phyloP scores from a whole-genome alignment of 768 basidiomycete genomes.

The Pleurotus cornucopiae region DNA sequence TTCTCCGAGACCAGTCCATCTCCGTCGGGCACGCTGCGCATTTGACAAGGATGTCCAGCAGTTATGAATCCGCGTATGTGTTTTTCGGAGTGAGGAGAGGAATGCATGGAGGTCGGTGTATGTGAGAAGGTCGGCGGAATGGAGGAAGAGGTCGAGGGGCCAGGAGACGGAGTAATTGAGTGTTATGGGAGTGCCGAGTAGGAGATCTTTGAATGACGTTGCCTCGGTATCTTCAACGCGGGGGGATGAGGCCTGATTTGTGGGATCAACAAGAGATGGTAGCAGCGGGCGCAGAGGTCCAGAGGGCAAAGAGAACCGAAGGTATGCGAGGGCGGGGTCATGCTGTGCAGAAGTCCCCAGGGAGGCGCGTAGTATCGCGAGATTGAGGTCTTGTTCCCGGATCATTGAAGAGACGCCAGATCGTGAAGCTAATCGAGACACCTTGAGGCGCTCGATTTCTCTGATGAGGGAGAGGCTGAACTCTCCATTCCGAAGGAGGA shows the following conservation, averaged over 20 bases:
- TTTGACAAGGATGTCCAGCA: conserved; percentile 88
- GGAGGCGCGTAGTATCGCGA: conserved; percentile 82
- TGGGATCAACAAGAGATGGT: conserved; percentile 52
- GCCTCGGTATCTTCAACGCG: conserved; percentile 26
- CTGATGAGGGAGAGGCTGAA: conserved; percentile 80
- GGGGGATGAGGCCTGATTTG: conserved; percentile 28
- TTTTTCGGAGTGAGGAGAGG: conserved; percentile 79
- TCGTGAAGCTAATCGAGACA: conserved; percentile 68
- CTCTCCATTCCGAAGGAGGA: conserved; percentile 85
- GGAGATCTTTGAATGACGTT: conserved; percentile 63
- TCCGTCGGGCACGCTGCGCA: conserved; percentile 74
- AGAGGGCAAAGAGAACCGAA: conserved; percentile 74
- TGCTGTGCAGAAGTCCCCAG: conserved; percentile 86
- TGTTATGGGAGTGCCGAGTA: conserved; percentile 75
- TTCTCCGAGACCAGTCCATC: conserved; percentile 85
- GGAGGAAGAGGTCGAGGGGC: conserved; percentile 89
- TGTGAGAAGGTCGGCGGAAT: conserved; percentile 64
- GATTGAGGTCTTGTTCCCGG: conserved; percentile 85
- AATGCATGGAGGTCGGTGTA: conserved; percentile 81
- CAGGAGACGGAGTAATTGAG: conserved; percentile 73
- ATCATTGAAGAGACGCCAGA: conserved; percentile 71
- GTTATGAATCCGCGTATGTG: conserved; percentile 72
- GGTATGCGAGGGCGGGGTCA: conserved; percentile 67
- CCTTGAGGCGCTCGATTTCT: conserved; percentile 81
- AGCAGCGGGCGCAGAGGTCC: conserved; percentile 81